Conservation (phyloP, 345 rosid species). For the Stellera chamaejasme region DNA sequence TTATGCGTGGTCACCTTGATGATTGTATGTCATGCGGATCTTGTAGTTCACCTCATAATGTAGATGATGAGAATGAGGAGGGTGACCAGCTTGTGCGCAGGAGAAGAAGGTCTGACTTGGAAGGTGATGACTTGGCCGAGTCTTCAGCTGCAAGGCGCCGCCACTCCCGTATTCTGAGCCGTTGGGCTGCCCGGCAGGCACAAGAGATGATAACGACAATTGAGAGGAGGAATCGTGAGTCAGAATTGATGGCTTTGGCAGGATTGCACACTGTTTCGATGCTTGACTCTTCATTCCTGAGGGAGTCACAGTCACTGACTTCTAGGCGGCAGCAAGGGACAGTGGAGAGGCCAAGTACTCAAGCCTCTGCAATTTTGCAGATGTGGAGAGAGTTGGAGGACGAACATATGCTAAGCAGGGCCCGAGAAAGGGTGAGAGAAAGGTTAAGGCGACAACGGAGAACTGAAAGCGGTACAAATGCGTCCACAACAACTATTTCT, state of each 20-base stretch:
- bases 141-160: conserved; percentile 79
- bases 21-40: conserved; percentile 75
- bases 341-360: conserved; percentile 72
- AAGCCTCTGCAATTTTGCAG: conserved; percentile 67
- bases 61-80: conserved; percentile 61
- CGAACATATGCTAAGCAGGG: conserved; percentile 73
- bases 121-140: conserved; percentile 80
- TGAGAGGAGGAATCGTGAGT: conserved; percentile 88
- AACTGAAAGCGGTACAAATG: conserved; percentile 42
- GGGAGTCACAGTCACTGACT: conserved; percentile 71
- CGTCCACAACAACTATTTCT: conserved; percentile 30
- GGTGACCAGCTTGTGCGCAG: conserved; percentile 68
- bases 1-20: conserved; percentile 77
- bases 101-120: conserved; percentile 63
- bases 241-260: conserved; percentile 83
- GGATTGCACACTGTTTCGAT: conserved; percentile 85
- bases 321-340: conserved; percentile 51
- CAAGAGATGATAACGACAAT: conserved; percentile 92
- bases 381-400: conserved; percentile 99
- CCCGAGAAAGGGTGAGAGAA: conserved; percentile 64
- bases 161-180: conserved; percentile 64
- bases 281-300: conserved; percentile 84
- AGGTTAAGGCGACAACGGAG: conserved; percentile 63
- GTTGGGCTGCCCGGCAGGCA: conserved; percentile 94
- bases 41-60: conserved; percentile 55